Conservation (phyloP, 305 asterid species). For the Fraxinus albicans region DNA sequence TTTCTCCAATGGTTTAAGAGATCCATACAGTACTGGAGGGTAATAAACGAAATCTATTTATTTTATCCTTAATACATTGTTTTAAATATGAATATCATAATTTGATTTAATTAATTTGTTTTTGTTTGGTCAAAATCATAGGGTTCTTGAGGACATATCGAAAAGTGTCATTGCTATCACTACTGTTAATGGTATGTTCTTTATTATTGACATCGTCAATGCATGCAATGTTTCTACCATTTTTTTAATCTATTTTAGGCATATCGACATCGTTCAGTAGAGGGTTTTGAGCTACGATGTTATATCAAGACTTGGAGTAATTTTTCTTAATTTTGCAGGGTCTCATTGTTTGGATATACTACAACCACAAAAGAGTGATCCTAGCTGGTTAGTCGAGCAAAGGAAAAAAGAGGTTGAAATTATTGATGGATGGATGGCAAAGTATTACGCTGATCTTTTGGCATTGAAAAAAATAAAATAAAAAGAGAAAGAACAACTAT, state of each 20-base stretch:
- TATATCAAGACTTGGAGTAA: no score
- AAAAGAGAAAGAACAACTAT: not conserved
- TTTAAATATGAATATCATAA: no score
- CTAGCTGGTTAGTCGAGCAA: constrained; percentile 50
- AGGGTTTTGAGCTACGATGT: no score
- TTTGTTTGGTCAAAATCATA: constrained; percentile 6
- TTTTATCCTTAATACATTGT: not conserved
- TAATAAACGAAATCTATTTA: constrained; percentile 20
- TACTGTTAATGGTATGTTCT: constrained; percentile 45
- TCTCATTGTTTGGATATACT: constrained; percentile 67
- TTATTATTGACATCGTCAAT: not conserved
- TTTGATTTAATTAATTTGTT: not conserved
- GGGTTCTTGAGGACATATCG: constrained; percentile 57
- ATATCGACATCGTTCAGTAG: no score
- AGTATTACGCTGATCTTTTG: constrained; percentile 47
- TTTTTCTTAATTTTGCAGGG: constrained; percentile 29
- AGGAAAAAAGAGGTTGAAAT: constrained; percentile 38
- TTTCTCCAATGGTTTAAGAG: constrained; percentile 74
- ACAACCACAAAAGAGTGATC: constrained; percentile 36
- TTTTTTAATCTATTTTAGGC: no score
- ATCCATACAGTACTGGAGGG: constrained; percentile 83
- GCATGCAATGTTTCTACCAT: not conserved
- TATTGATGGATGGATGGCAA: constrained; percentile 45
- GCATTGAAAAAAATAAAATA: not conserved
- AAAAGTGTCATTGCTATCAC: constrained; percentile 44